Evolutionary conservation across 805 yeast genomes (phyloP), one percentile per base, ranked within the genome.

Genomic region (Clavispora santaluciae): DNA sequence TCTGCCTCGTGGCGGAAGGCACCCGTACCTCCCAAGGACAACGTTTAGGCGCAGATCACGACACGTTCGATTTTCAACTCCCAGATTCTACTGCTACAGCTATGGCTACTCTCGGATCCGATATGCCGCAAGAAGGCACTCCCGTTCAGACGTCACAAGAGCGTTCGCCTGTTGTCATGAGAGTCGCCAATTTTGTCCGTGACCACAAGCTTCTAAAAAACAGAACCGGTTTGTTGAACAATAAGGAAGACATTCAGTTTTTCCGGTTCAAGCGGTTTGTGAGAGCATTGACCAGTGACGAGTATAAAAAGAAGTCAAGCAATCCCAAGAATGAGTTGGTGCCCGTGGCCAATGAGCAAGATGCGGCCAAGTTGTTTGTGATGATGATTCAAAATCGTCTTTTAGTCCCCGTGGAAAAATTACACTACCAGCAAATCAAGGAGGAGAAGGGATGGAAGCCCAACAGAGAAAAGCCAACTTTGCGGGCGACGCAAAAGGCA

Each of bases 201-300:
- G 76, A 78, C 51, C 75, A 85, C 60, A 58, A 68, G 24, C 62
- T 66, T n/a, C 70, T 91, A 48, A 93, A 91, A 57, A 85, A 83
- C 62, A 79, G 99, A 54, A 76, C 77, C 46, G 97, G 97, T 11
- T 61, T 82, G n/a, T 68, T 82, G 40, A 81, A 83, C 53, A 81
- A 83, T 41, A 76, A 76, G 47, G 65, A 58, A n/a, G 80, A 79
- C 36, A 75, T 78, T 25, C 95, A 87, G 44, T 89, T 93, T 61
- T 93, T 91, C 75, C 74, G 95, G 50, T 84, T 73, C 61, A 91
- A 91, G 62, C 77, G 99, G 54, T 83, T 87, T 33, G 66, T 78
- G 11, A 72, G 98, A 50, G 95, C 95, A 1, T 71, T 91, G 42
- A 65, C 79, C 25, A 78, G 88, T 40, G 83, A 77, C 1, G 90